These are phyloP conservation scores for Santalum album DNA, from an alignment of 164 flowering plant species.

Conservation along the genomic window DNA sequence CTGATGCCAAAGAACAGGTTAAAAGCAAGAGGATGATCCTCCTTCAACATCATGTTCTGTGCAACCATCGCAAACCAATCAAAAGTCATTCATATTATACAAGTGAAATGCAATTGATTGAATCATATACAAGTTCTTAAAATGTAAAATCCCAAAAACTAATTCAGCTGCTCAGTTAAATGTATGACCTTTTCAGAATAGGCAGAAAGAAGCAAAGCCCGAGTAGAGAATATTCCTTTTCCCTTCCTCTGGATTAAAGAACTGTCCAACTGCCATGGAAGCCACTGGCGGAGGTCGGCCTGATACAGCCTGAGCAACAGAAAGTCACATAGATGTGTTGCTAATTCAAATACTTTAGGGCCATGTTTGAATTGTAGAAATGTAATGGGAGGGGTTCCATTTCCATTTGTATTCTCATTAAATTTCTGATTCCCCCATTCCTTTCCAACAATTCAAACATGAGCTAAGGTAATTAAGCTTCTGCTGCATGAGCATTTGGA, in stretches of 20 bases:
- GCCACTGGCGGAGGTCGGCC: conserved; percentile 97
- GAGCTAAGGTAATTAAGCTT: too few species aligned
- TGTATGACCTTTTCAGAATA: conserved; percentile 47
- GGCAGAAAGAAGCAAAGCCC: conserved; percentile 46
- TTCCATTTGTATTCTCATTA: too few species aligned
- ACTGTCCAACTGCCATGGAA: conserved; percentile 99
- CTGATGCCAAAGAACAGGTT: conserved; percentile 71
- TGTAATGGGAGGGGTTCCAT: too few species aligned
- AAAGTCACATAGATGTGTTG: conserved; percentile 7
- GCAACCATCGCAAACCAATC: conserved; percentile 10
- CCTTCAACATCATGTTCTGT: conserved; percentile 71
- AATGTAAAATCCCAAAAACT: conserved; percentile 3
- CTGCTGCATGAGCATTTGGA: not conserved
- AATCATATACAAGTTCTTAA: conserved; percentile 4
- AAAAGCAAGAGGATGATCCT: conserved; percentile 82
- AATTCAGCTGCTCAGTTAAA: conserved; percentile 9
- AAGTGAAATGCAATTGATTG: not conserved
- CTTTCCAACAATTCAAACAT: too few species aligned
- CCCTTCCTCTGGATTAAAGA: conserved; percentile 81
- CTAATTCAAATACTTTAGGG: not conserved
- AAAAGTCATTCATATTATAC: conserved; percentile 1
- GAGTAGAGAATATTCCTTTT: conserved; percentile 40
- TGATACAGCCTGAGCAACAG: conserved; percentile 67
- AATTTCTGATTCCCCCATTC: too few species aligned
- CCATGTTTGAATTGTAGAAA: not conserved